Conservation (phyloP, 768 basidiomycete species). For the Collybia mongolica region DNA sequence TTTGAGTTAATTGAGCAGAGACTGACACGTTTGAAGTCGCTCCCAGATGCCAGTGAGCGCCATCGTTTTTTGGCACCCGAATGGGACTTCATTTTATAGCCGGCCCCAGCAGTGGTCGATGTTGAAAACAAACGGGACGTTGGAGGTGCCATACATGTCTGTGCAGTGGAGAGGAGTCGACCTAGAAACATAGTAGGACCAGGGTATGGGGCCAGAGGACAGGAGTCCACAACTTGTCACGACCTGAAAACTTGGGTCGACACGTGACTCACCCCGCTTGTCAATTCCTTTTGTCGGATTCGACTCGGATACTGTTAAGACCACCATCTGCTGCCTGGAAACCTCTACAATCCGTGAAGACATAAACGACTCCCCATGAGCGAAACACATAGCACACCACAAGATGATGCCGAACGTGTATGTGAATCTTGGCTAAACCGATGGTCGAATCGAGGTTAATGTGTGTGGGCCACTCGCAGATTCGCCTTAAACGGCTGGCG, state of each 20-base stretch:
- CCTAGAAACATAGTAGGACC: constrained; percentile 10
- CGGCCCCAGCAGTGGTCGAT: constrained; percentile 49
- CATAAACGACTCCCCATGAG: constrained; percentile 26
- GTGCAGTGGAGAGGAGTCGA: constrained; percentile 6
- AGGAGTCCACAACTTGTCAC: no score
- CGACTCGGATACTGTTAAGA: background rate
- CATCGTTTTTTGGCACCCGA: constrained; percentile 82
- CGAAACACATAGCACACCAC: constrained; percentile 46
- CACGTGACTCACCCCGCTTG: constrained; percentile 10
- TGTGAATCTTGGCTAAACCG: constrained; percentile 13
- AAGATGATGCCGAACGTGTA: constrained; percentile 83
- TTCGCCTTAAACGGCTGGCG: constrained; percentile 88
- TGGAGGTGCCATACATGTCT: constrained; percentile 14
- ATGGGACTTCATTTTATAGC: constrained; percentile 81
- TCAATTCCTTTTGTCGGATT: background rate
- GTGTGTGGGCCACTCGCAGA: constrained; percentile 45
- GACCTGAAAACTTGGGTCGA: background rate
- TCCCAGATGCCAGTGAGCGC: constrained; percentile 64
- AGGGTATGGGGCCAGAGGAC: no score
- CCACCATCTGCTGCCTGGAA: background rate
- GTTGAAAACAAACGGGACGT: constrained; percentile 55
- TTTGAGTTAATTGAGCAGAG: background rate
- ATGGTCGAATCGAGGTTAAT: background rate
- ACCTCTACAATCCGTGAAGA: constrained; percentile 4
- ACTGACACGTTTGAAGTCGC: constrained; percentile 72